These are phyloP conservation scores for Hirschioporus abietinus DNA, from an alignment of 768 basidiomycete species.

Conservation along the genomic window DNA sequence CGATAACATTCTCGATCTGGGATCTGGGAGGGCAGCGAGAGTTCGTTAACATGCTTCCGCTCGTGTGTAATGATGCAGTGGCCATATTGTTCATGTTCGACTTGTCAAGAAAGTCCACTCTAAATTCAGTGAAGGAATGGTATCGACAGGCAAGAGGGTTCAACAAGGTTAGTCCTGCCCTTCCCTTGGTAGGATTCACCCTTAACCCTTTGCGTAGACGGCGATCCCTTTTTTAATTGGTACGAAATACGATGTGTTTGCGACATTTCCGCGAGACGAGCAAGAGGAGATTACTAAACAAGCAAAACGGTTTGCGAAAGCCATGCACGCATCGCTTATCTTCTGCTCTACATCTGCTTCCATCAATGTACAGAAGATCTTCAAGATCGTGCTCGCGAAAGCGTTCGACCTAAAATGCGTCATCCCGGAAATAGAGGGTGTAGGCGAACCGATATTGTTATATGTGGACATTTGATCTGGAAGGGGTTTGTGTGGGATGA, in stretches of 20 bases:
- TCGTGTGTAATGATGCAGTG: slow-evolving; percentile 99
- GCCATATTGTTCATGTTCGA: slow-evolving; percentile 99
- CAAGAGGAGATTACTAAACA: slow-evolving; percentile 99
- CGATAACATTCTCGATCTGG: slow-evolving; percentile 99
- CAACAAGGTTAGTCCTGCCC: slow-evolving; percentile 72
- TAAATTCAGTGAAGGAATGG: slow-evolving; percentile 99
- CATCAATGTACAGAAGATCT: slow-evolving; percentile 99
- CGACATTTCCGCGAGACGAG: slow-evolving; percentile 92
- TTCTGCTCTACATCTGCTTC: slow-evolving; percentile 99
- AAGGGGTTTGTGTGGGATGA: neutral
- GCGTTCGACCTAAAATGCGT: slow-evolving; percentile 99
- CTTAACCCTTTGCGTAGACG: slow-evolving; percentile 48
- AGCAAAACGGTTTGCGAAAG: slow-evolving; percentile 97
- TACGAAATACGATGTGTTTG: slow-evolving; percentile 97
- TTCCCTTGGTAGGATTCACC: neutral
- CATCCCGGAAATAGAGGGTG: slow-evolving; percentile 95
- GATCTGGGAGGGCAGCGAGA: slow-evolving; percentile 96
- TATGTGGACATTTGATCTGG: slow-evolving; percentile 74
- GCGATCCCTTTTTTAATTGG: slow-evolving; percentile 98
- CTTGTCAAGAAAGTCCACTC: slow-evolving; percentile 91
- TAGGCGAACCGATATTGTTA: slow-evolving; percentile 92
- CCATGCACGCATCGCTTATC: slow-evolving; percentile 99
- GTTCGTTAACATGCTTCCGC: slow-evolving; percentile 98
- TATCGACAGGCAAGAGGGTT: slow-evolving; percentile 98
- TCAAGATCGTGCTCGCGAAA: slow-evolving; percentile 96